Percentiles rank a stretch among this genome's conserved stretches.
These are phyloP conservation scores for Mycena sp. DNA, from an alignment of 1,284 basidiomycete species.

Conservation along the genomic window DNA sequence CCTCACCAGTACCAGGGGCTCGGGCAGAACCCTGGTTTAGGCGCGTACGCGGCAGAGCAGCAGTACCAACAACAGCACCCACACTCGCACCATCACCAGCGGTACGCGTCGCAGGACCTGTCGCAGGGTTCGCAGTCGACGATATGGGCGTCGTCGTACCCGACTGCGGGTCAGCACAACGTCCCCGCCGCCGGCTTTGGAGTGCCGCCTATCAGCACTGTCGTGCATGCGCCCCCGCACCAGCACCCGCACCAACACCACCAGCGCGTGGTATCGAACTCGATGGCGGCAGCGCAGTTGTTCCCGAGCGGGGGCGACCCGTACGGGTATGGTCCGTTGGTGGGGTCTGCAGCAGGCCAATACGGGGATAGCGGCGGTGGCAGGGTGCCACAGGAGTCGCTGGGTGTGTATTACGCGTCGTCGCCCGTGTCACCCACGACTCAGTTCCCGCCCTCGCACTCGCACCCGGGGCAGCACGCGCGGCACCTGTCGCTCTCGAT, in stretches of 20 bases:
- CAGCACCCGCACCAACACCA: background rate
- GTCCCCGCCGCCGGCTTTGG: background rate
- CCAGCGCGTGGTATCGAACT: constrained; percentile 20
- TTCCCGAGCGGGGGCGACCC: constrained; percentile 20
- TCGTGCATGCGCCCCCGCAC: background rate
- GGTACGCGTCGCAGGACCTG: constrained; percentile 25
- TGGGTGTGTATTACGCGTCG: constrained; percentile 15
- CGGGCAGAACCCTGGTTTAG: background rate
- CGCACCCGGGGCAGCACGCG: constrained; percentile 5
- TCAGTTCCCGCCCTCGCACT: background rate
- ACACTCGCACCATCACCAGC: constrained; percentile 8
- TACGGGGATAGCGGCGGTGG: background rate
- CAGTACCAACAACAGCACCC: no score
- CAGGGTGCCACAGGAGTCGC: background rate
- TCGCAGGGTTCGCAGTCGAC: constrained; percentile 13
- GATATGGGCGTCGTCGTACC: constrained; percentile 25
- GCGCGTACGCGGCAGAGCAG: background rate
- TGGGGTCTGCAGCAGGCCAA: constrained; percentile 1
- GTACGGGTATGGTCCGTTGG: constrained; percentile 18
- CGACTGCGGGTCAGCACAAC: constrained; percentile 15
- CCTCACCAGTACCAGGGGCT: constrained; percentile 10
- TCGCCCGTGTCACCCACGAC: background rate
- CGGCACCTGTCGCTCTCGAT: constrained; percentile 16
- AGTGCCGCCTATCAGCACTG: background rate
- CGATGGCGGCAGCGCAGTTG: constrained; percentile 24